These are phyloP conservation scores for Thermothielavioides terrestris DNA, from an alignment of 495 filamentous ascomycete species.

Conservation along the genomic window DNA sequence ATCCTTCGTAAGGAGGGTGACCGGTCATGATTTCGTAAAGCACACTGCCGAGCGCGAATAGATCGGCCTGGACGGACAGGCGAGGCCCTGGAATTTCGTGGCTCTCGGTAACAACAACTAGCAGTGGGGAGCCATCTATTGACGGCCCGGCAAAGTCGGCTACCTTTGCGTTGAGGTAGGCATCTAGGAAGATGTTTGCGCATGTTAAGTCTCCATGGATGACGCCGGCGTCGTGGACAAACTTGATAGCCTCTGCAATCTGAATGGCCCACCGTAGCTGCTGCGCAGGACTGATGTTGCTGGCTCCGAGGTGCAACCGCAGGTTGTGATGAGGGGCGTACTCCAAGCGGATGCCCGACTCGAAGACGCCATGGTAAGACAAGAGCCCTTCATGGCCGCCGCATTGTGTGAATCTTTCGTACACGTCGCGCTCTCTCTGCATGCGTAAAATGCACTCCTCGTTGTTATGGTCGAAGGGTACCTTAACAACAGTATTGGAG, in stretches of 20 bases:
- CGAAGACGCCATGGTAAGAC: not conserved
- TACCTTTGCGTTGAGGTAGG: not conserved
- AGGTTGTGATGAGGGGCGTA: constrained; percentile 2
- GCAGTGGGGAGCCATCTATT: not conserved
- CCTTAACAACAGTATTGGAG: not conserved
- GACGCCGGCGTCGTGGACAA: not conserved
- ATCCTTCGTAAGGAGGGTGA: not conserved
- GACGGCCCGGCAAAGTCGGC: constrained; percentile 3
- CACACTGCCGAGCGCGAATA: not conserved
- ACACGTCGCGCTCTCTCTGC: not conserved
- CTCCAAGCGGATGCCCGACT: not conserved
- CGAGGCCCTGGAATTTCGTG: not conserved
- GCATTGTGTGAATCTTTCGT: not conserved
- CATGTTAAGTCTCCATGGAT: constrained; percentile 1
- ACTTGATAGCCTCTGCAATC: not conserved
- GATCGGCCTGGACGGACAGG: not conserved
- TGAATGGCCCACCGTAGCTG: not conserved
- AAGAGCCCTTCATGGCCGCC: not conserved
- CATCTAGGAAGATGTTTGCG: not conserved
- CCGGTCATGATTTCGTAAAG: not conserved
- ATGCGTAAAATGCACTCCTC: not conserved
- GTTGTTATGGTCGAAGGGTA: not conserved
- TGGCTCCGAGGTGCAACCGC: not conserved
- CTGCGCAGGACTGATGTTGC: not conserved
- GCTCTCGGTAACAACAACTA: not conserved